Conservation (phyloP, 768 basidiomycete genomes). For the Rickenella mellea region DNA sequence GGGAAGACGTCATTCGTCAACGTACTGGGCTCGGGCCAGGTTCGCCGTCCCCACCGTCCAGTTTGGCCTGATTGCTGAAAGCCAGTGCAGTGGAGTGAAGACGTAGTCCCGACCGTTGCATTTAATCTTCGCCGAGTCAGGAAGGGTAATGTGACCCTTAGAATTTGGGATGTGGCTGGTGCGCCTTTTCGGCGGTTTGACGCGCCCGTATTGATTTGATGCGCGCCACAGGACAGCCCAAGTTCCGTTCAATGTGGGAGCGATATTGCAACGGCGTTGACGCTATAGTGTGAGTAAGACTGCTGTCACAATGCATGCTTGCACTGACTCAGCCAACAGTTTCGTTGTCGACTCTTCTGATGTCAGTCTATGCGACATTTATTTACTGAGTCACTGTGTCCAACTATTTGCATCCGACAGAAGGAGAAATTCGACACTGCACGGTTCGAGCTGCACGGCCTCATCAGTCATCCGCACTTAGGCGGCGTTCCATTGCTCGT, state of each 20-base stretch:
- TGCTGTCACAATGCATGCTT: neutral
- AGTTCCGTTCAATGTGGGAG: conserved; percentile 94
- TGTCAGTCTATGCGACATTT: conserved; percentile 33
- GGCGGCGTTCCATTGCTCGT: conserved; percentile 73
- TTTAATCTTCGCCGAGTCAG: conserved; percentile 85
- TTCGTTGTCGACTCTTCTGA: conserved; percentile 92
- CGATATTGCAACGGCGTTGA: conserved; percentile 89
- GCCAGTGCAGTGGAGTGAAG: conserved; percentile 79
- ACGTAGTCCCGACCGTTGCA: conserved; percentile 92
- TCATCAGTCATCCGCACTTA: conserved; percentile 58
- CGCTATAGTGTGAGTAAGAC: conserved; percentile 70
- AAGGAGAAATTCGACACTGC: conserved; percentile 76
- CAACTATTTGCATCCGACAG: conserved; percentile 25
- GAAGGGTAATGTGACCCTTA: conserved; percentile 85
- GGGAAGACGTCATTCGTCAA: conserved; percentile 95
- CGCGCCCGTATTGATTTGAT: conserved; percentile 8
- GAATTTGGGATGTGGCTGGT: conserved; percentile 96
- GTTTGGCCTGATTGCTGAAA: neutral
- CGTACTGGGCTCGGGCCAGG: conserved; percentile 81
- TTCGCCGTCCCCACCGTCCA: conserved; percentile 15
- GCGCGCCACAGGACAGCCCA: conserved; percentile 61
- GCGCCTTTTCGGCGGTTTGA: conserved; percentile 13
- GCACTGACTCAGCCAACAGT: no score
- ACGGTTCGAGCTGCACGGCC: conserved; percentile 74
- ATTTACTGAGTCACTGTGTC: neutral